These are phyloP conservation scores for Ophiosphaerella korrae DNA, from an alignment of 2,329 filamentous ascomycete species.

Conservation along the genomic window DNA sequence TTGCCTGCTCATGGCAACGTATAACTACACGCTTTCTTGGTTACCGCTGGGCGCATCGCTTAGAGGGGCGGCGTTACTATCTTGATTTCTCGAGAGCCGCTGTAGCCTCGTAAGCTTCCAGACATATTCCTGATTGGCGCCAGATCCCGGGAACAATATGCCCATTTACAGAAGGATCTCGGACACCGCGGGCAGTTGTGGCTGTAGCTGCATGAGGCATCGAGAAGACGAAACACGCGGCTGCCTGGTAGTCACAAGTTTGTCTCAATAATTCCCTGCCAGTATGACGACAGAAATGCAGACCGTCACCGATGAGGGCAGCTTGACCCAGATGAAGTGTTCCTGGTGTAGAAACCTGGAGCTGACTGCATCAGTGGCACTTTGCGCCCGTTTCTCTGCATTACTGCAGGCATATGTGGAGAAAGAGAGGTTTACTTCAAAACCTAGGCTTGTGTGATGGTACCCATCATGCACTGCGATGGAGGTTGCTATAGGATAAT, in stretches of 20 bases:
- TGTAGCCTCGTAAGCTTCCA: no score
- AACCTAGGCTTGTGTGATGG: no score
- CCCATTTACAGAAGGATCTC: background rate
- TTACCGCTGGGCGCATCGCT: no score
- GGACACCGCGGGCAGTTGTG: background rate
- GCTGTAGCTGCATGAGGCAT: background rate
- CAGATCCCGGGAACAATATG: no score
- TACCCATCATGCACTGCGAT: no score
- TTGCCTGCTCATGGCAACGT: no score
- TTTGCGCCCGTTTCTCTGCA: slow-evolving; percentile 1
- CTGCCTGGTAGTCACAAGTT: background rate
- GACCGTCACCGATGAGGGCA: slow-evolving; percentile 19
- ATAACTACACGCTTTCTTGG: no score
- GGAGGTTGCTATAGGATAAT: no score
- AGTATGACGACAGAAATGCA: slow-evolving; percentile 8
- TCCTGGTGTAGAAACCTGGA: slow-evolving; percentile 4
- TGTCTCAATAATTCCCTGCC: background rate
- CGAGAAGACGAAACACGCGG: background rate
- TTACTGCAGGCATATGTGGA: slow-evolving; percentile 9
- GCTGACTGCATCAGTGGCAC: slow-evolving; percentile 19
- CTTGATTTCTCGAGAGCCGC: no score
- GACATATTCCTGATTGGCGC: no score
- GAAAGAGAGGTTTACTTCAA: background rate
- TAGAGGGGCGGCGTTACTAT: no score
- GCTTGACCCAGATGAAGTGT: slow-evolving; percentile 1